These are phyloP conservation scores for Farysia itapuensis DNA, from an alignment of 1,284 basidiomycete genomes.

Conservation along the genomic window DNA sequence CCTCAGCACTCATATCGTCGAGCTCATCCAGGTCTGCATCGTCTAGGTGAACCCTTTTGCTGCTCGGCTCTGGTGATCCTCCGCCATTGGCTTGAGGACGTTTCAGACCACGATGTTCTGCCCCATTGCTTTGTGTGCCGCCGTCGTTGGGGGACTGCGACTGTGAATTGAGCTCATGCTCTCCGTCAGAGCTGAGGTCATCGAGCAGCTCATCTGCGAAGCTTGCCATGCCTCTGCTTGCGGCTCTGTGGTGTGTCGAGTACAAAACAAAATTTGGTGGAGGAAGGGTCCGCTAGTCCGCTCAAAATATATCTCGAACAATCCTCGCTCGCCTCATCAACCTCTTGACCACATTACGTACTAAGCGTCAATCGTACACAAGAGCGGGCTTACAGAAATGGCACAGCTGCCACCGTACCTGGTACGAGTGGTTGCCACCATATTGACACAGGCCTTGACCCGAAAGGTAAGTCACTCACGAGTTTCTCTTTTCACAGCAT, in stretches of 20 bases:
- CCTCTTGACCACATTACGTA: no score
- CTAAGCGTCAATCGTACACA: no score
- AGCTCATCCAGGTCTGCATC: slow-evolving; percentile 53
- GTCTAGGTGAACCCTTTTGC: slow-evolving; percentile 20
- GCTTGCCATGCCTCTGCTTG: slow-evolving; percentile 59
- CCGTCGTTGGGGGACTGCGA: slow-evolving; percentile 62
- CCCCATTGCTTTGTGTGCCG: slow-evolving; percentile 55
- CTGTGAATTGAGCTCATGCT: slow-evolving; percentile 58
- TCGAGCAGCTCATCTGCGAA: slow-evolving; percentile 84
- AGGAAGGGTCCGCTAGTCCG: no score
- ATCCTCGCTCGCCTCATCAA: no score
- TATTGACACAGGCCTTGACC: slow-evolving; percentile 42
- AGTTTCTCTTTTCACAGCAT: neutral
- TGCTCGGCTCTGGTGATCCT: no score
- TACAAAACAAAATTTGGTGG: no score
- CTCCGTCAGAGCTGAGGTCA: slow-evolving; percentile 68
- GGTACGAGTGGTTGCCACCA: slow-evolving; percentile 37
- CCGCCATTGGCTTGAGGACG: neutral
- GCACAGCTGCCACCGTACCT: slow-evolving; percentile 43
- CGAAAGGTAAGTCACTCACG: slow-evolving; percentile 16
- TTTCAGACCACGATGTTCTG: neutral
- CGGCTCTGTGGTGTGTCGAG: no score
- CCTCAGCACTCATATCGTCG: slow-evolving; percentile 25
- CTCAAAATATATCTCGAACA: no score
- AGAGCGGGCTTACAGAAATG: slow-evolving; percentile 8